Base-by-base conservation (phyloP, 2,329 filamentous ascomycete species). In the Aspergillus sp. region DNA sequence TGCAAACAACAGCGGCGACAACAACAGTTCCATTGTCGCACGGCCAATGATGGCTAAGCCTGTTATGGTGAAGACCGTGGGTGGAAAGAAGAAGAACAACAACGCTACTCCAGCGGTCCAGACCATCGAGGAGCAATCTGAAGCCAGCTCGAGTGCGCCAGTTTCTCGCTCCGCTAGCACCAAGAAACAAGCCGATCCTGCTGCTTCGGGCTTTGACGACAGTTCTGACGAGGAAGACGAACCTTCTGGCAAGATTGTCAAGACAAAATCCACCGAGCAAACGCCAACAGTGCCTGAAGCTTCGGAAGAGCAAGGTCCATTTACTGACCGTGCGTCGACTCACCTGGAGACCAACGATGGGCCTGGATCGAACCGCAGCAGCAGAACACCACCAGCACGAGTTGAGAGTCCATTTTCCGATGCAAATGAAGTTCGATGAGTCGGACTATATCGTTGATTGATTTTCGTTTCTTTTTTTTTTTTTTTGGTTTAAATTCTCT, bases 351-450 rank as follows among this genome's bases (percentile, higher is more conserved):
- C 30, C 42, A 50, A 49, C 45, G 54, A 57, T 15, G 53, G 56
- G 20, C 41, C 51, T n/a, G 56, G 55, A 30, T 65, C 68, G 15
- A 64, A 60, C 45, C 60, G 63, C 43, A 64, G 50, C 57, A 61
- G 48, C 57, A 63, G 53, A 53, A 59, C 49, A 44, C 60, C 55
- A 23, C 37, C 37, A 12, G 61, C 53, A 33, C 64, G 62, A 49
- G 66, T 61, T 39, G 61, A 63, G 50, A 73, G 70, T 50, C 71
- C 71, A 4, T 74, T 74, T 53, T 71, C 69, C 13, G 71, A 74
- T 50, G 62, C 61, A 15, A 69, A 73, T 53, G 71, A 73, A 57
- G 61, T 73, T 39, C 64, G 65, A 66, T 66, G 48, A 63, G 45
- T 38, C 15, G 27, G 12, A 45, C 7, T 30, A 10, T 30, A 41